Evolutionary conservation across 345 rosid genomes (phyloP).

Genomic region (Rhodamnia rubescens): DNA sequence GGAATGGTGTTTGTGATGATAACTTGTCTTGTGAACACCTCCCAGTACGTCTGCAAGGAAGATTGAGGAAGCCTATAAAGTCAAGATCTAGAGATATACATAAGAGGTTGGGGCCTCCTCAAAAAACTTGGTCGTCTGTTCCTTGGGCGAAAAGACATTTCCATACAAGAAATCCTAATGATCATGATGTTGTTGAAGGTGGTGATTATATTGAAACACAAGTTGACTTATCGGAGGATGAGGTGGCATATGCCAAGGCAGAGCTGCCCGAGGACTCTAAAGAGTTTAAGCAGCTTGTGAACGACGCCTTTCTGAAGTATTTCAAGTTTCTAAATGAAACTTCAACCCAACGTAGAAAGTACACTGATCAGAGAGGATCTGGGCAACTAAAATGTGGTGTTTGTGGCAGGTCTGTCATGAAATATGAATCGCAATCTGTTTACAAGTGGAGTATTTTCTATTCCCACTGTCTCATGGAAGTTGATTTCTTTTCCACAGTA

Average conservation of each 20-base stretch:
- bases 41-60: conserved; percentile 6
- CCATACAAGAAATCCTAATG: not conserved
- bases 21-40: conserved; percentile 3
- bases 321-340: conserved; percentile 36
- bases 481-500: not conserved
- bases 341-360: conserved; percentile 21
- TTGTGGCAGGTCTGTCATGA: conserved; percentile 36
- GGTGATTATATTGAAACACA: not conserved
- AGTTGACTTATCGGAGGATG: not conserved
- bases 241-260: not conserved
- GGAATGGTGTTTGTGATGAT: conserved; percentile 7
- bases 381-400: conserved; percentile 26
- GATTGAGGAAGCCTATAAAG: conserved; percentile 9
- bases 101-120: conserved; percentile 4
- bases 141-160: not conserved
- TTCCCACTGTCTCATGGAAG: not conserved
- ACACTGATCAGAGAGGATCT: conserved; percentile 14
- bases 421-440: not conserved
- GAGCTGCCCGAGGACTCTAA: conserved; percentile 22
- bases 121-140: not conserved
- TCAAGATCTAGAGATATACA: not conserved
- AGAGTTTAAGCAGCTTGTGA: conserved; percentile 24
- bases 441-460: not conserved
- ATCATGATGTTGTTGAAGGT: not conserved
- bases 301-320: conserved; percentile 27